Evolutionary conservation across 1,139 yeast species (phyloP), one percentile per base, ranked within the genome.

Genomic region (Hemisphaericaspora subhashii): DNA sequence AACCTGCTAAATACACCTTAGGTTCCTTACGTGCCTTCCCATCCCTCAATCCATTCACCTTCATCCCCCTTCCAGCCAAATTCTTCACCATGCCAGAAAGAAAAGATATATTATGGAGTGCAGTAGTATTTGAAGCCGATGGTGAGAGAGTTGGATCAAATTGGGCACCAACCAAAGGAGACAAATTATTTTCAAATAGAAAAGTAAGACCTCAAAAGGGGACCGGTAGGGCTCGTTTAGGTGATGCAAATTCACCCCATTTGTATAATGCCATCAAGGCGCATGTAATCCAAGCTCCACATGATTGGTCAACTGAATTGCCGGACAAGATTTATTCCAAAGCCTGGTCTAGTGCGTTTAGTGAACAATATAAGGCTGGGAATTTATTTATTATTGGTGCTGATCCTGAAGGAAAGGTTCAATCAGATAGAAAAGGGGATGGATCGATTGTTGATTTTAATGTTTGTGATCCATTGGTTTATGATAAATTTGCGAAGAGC

Each of bases 161-260:
- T 2, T 83, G 84, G 57, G 94, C 92, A 26, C 82, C 86, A 32
- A 86, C 92, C 42, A 84, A 96, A 62, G 79, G 87, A 33, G 95
- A 88, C 53, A 85, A 85, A 66, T 90, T 92, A 41, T 90, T 79
- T 62, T 86, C 96, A 20, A 79, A 94, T 61, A 77, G 79, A 56
- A 92, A 92, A 61, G 72, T 92, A 51, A 74, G 81, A 39, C 88
- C 89, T 18, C 98, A 92, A 65, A 92, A 92, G 66, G 98, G 98
- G 48, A 69, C 89, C 13, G 99, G 99, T 64, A 75, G 78, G 46
- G 99, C 99, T 41, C 84, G 99, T 72, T 84, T 81, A 44, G 99
- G 98, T 68, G 97, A 89, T 65, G 89, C 88, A 43, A 92, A 92
- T 54, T 87, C 96, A 16, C 98, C 98, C 33, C 86, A 83, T 40